Evolutionary conservation across 768 basidiomycete genomes (phyloP).

Genomic region (Suillus clintonianus): DNA sequence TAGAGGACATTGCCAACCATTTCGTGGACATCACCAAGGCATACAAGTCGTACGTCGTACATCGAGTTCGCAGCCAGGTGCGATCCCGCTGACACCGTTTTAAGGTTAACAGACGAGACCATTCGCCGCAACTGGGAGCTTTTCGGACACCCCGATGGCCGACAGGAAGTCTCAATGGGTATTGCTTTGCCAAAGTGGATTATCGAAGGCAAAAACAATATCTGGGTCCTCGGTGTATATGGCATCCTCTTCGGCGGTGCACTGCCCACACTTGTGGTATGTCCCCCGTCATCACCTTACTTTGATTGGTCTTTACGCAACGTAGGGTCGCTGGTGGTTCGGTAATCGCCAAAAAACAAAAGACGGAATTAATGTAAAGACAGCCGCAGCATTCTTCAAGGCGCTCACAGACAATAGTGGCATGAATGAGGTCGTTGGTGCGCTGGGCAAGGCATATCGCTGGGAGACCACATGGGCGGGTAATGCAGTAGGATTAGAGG

Average conservation of each 20-base stretch:
- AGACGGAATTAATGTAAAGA: conserved; percentile 80
- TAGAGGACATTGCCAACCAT: conserved; percentile 80
- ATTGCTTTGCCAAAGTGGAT: conserved; percentile 96
- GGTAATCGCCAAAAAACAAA: conserved; percentile 87
- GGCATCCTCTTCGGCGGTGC: conserved; percentile 85
- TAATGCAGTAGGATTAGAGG: conserved; percentile 42
- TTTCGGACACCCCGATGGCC: conserved; percentile 95
- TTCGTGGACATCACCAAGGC: conserved; percentile 97
- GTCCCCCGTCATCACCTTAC: conserved; percentile 14
- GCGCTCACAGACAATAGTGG: conserved; percentile 76
- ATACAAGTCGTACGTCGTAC: conserved; percentile 78
- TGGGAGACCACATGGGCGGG: conserved; percentile 48
- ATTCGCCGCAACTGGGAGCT: conserved; percentile 88
- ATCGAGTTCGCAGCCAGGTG: neutral
- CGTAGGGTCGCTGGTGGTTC: conserved; percentile 95
- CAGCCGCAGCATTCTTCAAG: conserved; percentile 89
- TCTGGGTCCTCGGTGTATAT: conserved; percentile 88
- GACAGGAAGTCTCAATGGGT: conserved; percentile 92
- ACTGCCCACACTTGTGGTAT: conserved; percentile 81
- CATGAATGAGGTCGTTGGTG: conserved; percentile 69
- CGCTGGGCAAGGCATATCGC: conserved; percentile 66
- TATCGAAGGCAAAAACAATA: conserved; percentile 86
- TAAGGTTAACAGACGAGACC: conserved; percentile 86
- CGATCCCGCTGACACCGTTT: neutral
- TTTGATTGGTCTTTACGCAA: neutral